A percentile compares a stretch with the other conserved stretches of the same genome.
Conservation (phyloP, 2,329 filamentous ascomycete species). For the Monilinia fructicola region DNA sequence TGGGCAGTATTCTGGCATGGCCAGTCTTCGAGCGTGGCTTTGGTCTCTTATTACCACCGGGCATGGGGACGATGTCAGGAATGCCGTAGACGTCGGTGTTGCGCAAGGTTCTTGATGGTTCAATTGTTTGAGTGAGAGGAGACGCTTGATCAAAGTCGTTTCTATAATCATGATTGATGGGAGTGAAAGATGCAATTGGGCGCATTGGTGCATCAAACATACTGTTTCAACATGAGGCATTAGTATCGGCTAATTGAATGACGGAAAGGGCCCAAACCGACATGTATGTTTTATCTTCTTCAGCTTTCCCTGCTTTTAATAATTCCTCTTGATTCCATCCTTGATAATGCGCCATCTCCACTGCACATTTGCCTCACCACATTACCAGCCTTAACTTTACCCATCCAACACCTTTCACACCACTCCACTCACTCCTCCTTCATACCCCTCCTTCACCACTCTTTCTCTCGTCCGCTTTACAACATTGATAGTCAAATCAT, state of each 20-base stretch:
- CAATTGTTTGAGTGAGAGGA: slow-evolving; percentile 25
- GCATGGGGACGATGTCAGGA: slow-evolving; percentile 14
- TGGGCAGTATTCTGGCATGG: slow-evolving; percentile 24
- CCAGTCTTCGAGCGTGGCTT: slow-evolving; percentile 20
- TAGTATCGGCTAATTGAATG: not conserved
- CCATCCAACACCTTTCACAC: slow-evolving; percentile 3
- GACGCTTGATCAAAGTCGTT: not conserved
- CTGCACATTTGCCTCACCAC: not conserved
- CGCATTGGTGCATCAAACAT: not conserved
- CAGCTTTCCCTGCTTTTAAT: too few relatives aligned
- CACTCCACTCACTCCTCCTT: not conserved
- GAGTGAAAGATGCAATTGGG: slow-evolving; percentile 30
- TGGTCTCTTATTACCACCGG: slow-evolving; percentile 25
- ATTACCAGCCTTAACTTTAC: not conserved
- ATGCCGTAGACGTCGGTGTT: slow-evolving; percentile 28
- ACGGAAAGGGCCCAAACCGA: not conserved
- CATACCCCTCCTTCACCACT: not conserved
- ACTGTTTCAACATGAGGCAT: not conserved
- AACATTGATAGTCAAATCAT: not conserved
- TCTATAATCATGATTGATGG: slow-evolving; percentile 26
- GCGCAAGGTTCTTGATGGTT: slow-evolving; percentile 26
- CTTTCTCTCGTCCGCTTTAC: not conserved
- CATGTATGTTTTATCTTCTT: not conserved
- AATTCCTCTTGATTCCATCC: not conserved
- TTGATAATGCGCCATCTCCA: slow-evolving; percentile 4